Conservation (phyloP, 73 alveolate species). For the Breviolum minutum region DNA sequence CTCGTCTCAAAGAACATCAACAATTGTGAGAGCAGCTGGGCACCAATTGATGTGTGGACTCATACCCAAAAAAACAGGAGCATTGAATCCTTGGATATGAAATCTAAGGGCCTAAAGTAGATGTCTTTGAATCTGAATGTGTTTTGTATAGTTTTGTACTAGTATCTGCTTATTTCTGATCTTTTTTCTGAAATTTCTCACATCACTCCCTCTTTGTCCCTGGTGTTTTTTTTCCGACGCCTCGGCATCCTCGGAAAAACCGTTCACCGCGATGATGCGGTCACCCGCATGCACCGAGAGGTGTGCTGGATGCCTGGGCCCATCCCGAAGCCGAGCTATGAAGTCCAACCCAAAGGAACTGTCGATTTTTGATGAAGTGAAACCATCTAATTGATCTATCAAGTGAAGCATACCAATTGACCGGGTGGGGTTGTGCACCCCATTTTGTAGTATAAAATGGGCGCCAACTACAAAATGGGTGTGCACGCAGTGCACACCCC, state of each 20-base stretch:
- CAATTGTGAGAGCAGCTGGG: not conserved
- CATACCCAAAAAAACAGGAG: no score
- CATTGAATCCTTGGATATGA: not conserved
- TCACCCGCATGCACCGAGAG: conserved; percentile 80
- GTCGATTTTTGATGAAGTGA: no score
- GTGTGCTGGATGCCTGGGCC: conserved; percentile 66
- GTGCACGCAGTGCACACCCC: no score
- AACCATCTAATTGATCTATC: no score
- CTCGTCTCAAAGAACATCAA: not conserved
- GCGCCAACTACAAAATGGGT: no score
- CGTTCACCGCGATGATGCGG: conserved; percentile 77
- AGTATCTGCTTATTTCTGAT: not conserved
- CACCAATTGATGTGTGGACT: not conserved
- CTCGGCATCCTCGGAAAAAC: conserved; percentile 73
- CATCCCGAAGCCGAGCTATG: not conserved
- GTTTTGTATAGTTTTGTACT: not conserved
- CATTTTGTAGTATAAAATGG: not conserved
- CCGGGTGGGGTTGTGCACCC: no score
- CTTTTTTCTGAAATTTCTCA: not conserved
- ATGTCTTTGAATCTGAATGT: not conserved
- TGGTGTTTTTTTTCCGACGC: not conserved
- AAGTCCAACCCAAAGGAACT: no score
- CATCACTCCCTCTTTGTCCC: not conserved
- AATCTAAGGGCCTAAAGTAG: no score
- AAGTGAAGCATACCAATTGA: no score